These are phyloP conservation scores for Yueomyces sinensis DNA, from an alignment of 805 yeast species.

Conservation along the genomic window DNA sequence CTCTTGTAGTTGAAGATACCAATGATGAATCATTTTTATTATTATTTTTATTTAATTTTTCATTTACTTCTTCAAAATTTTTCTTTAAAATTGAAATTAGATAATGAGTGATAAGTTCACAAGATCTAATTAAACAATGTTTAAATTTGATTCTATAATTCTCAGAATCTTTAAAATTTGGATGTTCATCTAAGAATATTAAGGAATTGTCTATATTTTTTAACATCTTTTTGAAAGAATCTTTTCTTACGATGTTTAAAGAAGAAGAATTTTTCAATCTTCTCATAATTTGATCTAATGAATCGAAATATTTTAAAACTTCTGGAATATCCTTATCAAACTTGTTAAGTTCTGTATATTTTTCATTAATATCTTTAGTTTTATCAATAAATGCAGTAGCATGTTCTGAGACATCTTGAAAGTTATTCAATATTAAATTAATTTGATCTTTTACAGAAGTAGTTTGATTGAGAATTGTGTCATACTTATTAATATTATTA, in stretches of 20 bases:
- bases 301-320: slow-evolving; percentile 53
- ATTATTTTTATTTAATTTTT: slow-evolving; percentile 14
- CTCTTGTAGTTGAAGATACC: slow-evolving; percentile 30
- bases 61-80: slow-evolving; percentile 19
- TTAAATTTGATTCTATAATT: slow-evolving; percentile 58
- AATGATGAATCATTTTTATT: slow-evolving; percentile 7
- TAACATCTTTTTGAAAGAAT: slow-evolving; percentile 42
- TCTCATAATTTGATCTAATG: slow-evolving; percentile 56
- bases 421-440: slow-evolving; percentile 20
- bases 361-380: slow-evolving; percentile 31
- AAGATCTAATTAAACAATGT: slow-evolving; percentile 72
- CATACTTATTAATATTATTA: slow-evolving; percentile 29
- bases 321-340: slow-evolving; percentile 45
- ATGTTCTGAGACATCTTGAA: slow-evolving; percentile 19
- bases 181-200: slow-evolving; percentile 39
- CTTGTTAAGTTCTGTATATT: slow-evolving; percentile 34
- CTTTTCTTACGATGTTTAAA: slow-evolving; percentile 42
- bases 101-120: slow-evolving; percentile 62
- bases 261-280: slow-evolving; percentile 51
- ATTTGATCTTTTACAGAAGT: slow-evolving; percentile 21
- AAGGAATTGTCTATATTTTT: slow-evolving; percentile 53
- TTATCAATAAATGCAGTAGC: slow-evolving; percentile 30
- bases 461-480: slow-evolving; percentile 27
- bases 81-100: slow-evolving; percentile 30
- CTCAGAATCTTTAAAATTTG: slow-evolving; percentile 57